phyloP scores from a whole-genome alignment of 2,329 filamentous ascomycete species.

The Beauveria australis region DNA sequence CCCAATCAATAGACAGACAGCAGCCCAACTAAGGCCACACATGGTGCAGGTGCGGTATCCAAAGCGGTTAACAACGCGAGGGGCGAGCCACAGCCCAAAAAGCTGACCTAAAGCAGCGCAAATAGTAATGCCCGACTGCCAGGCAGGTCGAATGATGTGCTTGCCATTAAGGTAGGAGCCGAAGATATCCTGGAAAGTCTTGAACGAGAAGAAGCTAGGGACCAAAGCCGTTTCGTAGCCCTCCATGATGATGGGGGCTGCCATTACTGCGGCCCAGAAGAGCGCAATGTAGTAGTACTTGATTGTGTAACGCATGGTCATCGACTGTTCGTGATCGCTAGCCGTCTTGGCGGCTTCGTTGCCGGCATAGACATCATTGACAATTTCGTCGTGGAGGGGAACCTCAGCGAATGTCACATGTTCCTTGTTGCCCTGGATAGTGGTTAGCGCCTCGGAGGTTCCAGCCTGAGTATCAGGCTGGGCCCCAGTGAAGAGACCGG shows the following conservation, averaged over 20 bases:
- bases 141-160: conserved; percentile 2
- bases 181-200: conserved; percentile 8
- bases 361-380: conserved; percentile 12
- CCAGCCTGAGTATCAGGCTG: not conserved
- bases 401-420: not conserved
- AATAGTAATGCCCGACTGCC: conserved; percentile 14
- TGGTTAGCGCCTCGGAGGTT: not conserved
- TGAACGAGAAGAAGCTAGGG: conserved; percentile 14
- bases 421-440: not conserved
- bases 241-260: conserved; percentile 28
- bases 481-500: not conserved
- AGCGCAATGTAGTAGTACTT: conserved; percentile 13
- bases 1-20: conserved; percentile 3
- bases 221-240: conserved; percentile 23
- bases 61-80: conserved; percentile 8
- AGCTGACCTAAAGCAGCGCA: conserved; percentile 13
- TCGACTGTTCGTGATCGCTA: conserved; percentile 12
- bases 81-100: conserved; percentile 13
- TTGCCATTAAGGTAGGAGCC: not conserved
- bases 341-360: conserved; percentile 12
- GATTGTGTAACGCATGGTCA: conserved; percentile 13
- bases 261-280: conserved; percentile 16
- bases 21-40: conserved; percentile 1
- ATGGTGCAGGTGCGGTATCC: conserved; percentile 12
- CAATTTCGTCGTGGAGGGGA: not conserved